Evolutionary conservation across 2,329 filamentous ascomycete species (phyloP).

Genomic region (Aspergillus aculeatus): DNA sequence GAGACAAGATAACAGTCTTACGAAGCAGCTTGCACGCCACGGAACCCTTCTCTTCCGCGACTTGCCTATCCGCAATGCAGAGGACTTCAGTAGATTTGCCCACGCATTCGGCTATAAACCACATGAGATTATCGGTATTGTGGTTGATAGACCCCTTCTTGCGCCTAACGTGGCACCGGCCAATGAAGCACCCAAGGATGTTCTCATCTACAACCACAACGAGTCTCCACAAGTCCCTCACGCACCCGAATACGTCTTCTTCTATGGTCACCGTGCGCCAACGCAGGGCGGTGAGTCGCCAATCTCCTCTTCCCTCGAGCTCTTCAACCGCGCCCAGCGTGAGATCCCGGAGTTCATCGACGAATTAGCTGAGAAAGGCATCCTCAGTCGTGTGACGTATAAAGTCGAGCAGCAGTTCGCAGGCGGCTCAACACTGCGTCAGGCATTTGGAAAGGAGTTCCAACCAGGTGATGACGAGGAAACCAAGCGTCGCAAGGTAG

Average conservation of each 20-base stretch:
- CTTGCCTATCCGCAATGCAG: conserved; percentile 45
- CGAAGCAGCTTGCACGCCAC: conserved; percentile 45
- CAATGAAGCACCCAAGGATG: conserved; percentile 50
- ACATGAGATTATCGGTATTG: conserved; percentile 54
- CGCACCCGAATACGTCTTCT: conserved; percentile 53
- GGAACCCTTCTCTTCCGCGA: conserved; percentile 50
- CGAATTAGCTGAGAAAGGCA: conserved; percentile 46
- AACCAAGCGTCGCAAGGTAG: conserved; percentile 46
- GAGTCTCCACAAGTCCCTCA: conserved; percentile 54
- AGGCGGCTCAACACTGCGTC: conserved; percentile 48
- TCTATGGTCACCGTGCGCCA: conserved; percentile 43
- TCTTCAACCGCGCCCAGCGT: conserved; percentile 46
- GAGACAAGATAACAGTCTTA: conserved; percentile 34
- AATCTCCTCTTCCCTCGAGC: conserved; percentile 50
- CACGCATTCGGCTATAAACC: conserved; percentile 51
- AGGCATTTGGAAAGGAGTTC: conserved; percentile 52
- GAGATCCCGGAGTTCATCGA: conserved; percentile 51
- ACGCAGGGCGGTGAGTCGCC: conserved; percentile 43
- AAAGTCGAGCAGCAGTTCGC: conserved; percentile 45
- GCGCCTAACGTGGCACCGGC: conserved; percentile 49
- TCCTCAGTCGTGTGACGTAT: conserved; percentile 46
- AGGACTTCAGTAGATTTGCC: conserved; percentile 51
- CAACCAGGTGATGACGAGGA: conserved; percentile 45
- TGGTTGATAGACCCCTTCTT: conserved; percentile 47
- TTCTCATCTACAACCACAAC: conserved; percentile 53